Evolutionary conservation across 2,329 filamentous ascomycete genomes (phyloP).

Genomic region (Curvularia spicifera): DNA sequence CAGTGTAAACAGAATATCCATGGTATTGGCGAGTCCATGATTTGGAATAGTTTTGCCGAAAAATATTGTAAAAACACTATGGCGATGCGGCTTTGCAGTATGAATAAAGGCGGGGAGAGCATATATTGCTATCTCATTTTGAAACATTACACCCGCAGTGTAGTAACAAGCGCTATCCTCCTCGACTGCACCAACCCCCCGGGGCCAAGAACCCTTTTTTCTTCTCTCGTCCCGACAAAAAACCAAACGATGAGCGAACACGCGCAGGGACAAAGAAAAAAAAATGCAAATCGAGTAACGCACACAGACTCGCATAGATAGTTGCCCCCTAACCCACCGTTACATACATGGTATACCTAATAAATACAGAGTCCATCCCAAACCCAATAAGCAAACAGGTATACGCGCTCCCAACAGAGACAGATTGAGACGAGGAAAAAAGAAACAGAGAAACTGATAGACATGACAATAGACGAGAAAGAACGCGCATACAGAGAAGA

Average conservation of each 20-base stretch:
- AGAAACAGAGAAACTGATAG: conserved; percentile 9
- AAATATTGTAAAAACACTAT: background rate
- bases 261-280: conserved; percentile 7
- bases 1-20: too few relatives aligned
- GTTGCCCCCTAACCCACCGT: background rate
- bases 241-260: conserved; percentile 4
- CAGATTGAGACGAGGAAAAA: background rate
- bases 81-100: background rate
- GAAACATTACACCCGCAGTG: background rate
- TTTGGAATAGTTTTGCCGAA: too few relatives aligned
- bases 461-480: conserved; percentile 13
- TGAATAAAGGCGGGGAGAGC: background rate
- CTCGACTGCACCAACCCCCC: background rate
- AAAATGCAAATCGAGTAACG: conserved; percentile 5
- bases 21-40: too few relatives aligned
- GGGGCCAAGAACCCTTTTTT: background rate
- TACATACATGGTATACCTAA: conserved; percentile 24
- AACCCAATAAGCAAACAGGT: conserved; percentile 27
- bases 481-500: background rate
- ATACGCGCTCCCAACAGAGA: conserved; percentile 32
- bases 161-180: background rate
- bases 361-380: conserved; percentile 26
- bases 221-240: background rate
- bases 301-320: background rate
- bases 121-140: background rate